Evolutionary conservation across 1,284 basidiomycete species (phyloP).

Genomic region (Ustanciosporium gigantosporum): DNA sequence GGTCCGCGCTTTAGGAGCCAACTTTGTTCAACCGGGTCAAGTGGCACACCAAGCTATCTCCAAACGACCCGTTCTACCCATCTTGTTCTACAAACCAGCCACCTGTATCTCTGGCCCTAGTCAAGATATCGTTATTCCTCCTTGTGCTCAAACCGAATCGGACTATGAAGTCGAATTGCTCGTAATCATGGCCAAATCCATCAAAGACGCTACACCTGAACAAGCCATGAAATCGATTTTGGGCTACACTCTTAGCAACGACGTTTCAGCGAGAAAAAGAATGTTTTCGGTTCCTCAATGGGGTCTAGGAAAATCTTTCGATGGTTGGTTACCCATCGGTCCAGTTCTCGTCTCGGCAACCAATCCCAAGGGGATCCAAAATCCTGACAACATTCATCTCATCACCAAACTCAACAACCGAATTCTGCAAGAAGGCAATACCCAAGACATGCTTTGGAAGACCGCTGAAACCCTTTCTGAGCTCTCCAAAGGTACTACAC

Average conservation of each 20-base stretch:
- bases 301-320: slow-evolving; percentile 44
- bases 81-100: slow-evolving; percentile 48
- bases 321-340: slow-evolving; percentile 38
- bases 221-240: slow-evolving; percentile 33
- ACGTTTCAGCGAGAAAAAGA: slow-evolving; percentile 34
- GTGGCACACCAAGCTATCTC: slow-evolving; percentile 11
- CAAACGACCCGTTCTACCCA: slow-evolving; percentile 36
- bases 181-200: slow-evolving; percentile 22
- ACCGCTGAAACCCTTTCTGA: slow-evolving; percentile 44
- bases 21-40: slow-evolving; percentile 35
- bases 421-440: slow-evolving; percentile 74
- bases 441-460: slow-evolving; percentile 61
- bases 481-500: slow-evolving; percentile 70
- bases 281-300: slow-evolving; percentile 50
- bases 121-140: slow-evolving; percentile 30
- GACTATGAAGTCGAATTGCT: slow-evolving; percentile 54
- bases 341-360: slow-evolving; percentile 19
- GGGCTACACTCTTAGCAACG: slow-evolving; percentile 46
- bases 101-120: slow-evolving; percentile 24
- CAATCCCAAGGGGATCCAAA: slow-evolving; percentile 66
- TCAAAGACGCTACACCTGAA: slow-evolving; percentile 24
- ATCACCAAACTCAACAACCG: slow-evolving; percentile 73
- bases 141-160: slow-evolving; percentile 22
- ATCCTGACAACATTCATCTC: slow-evolving; percentile 73
- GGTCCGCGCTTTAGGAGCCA: slow-evolving; percentile 35